These are phyloP conservation scores for Coniochaeta ligniaria DNA, from an alignment of 2,329 filamentous ascomycete species.

Conservation along the genomic window DNA sequence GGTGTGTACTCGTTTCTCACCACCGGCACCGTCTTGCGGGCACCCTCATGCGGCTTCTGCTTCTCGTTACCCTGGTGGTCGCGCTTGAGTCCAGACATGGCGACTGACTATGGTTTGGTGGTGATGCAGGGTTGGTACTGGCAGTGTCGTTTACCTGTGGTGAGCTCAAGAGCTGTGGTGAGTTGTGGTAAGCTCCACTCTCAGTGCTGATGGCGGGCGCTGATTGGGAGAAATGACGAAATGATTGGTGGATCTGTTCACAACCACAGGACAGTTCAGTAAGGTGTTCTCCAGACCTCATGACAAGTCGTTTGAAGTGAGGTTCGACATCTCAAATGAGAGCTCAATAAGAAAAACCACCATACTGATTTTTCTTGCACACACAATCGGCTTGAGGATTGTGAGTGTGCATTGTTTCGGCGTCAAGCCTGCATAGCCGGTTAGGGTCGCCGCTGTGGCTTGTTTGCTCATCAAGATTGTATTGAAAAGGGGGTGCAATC, in stretches of 20 bases:
- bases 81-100: slow-evolving; percentile 42
- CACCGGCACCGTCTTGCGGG: slow-evolving; percentile 22
- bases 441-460: background rate
- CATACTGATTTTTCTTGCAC: too few relatives aligned
- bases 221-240: slow-evolving; percentile 1
- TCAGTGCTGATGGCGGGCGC: background rate
- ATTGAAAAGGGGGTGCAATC: background rate
- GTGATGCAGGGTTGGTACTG: background rate
- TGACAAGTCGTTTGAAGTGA: too few relatives aligned
- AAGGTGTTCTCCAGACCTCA: too few relatives aligned
- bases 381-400: background rate
- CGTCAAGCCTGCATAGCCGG: background rate
- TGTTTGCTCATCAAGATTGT: background rate
- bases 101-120: slow-evolving; percentile 6
- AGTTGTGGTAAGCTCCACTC: background rate
- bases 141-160: background rate
- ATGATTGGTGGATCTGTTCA: background rate
- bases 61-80: slow-evolving; percentile 45
- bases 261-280: too few relatives aligned
- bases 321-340: too few relatives aligned
- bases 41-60: slow-evolving; percentile 21
- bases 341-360: too few relatives aligned
- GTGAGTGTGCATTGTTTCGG: background rate
- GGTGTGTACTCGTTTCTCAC: slow-evolving; percentile 46
- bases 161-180: background rate